Percentiles rank a stretch among this genome's conserved stretches.
Conservation (phyloP, 1,284 basidiomycete species). For the Flammula alnicola region DNA sequence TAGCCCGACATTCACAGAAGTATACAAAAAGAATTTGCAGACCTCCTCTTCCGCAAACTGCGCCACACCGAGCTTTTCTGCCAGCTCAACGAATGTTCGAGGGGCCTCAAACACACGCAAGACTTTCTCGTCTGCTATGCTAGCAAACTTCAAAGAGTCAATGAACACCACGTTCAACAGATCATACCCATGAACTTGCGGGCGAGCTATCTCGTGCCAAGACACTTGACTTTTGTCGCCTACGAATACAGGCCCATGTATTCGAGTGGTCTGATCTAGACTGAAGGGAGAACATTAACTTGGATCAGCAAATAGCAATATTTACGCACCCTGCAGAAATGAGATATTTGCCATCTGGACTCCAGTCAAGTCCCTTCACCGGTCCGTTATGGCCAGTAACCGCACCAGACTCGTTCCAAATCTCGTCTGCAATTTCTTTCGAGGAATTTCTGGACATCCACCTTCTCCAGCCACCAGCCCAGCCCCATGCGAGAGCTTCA, state of each 20-base stretch:
- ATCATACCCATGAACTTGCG: conserved; percentile 96
- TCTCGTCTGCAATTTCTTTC: conserved; percentile 37
- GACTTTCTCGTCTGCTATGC: conserved; percentile 93
- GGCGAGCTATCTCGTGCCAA: conserved; percentile 90
- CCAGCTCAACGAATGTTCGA: conserved; percentile 69
- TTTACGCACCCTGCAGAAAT: conserved; percentile 77
- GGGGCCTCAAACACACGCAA: conserved; percentile 91
- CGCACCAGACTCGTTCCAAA: conserved; percentile 80
- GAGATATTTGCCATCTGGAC: conserved; percentile 81
- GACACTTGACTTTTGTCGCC: conserved; percentile 26
- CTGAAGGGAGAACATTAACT: conserved; percentile 40
- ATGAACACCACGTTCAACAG: conserved; percentile 83
- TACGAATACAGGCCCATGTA: conserved; percentile 65
- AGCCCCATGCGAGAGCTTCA: conserved; percentile 86
- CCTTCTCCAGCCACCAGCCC: conserved; percentile 90
- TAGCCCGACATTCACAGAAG: not conserved
- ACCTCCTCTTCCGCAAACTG: conserved; percentile 54
- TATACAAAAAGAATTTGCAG: conserved; percentile 14
- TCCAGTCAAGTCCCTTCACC: conserved; percentile 85
- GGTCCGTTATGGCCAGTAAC: conserved; percentile 81
- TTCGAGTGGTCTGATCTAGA: conserved; percentile 86
- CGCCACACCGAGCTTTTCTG: conserved; percentile 55
- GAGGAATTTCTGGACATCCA: conserved; percentile 59
- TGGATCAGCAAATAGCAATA: not conserved
- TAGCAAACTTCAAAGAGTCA: conserved; percentile 77